Conservation (phyloP, 2,329 filamentous ascomycete genomes). For the Alternaria triticimaculans region DNA sequence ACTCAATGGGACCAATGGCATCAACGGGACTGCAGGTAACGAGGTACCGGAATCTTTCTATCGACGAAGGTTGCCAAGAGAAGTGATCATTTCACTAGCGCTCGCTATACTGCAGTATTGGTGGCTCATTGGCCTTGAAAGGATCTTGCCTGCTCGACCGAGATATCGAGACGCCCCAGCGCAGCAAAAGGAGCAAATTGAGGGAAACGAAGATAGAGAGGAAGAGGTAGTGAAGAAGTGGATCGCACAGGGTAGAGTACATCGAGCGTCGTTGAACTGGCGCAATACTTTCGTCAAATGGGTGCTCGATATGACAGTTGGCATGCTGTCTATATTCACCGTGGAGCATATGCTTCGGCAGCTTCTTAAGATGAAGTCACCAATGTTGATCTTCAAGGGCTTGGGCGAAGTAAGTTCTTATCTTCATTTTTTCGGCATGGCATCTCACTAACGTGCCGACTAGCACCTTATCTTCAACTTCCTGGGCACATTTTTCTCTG, state of each 20-base stretch:
- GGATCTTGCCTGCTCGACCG: conserved; percentile 15
- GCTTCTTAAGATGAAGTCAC: conserved; percentile 7
- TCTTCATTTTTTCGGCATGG: not conserved
- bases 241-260: conserved; percentile 22
- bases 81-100: not conserved
- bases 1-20: not conserved
- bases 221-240: conserved; percentile 26
- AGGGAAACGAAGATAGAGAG: conserved; percentile 18
- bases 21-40: not conserved
- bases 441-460: not conserved
- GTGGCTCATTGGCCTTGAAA: conserved; percentile 21
- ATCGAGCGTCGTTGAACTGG: conserved; percentile 22
- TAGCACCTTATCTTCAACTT: conserved; percentile 6
- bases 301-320: conserved; percentile 19
- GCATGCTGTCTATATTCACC: conserved; percentile 2
- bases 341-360: conserved; percentile 2
- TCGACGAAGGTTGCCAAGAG: conserved; percentile 4
- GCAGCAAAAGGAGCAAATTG: conserved; percentile 4
- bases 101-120: conserved; percentile 15
- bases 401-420: conserved; percentile 9
- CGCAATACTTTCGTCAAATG: conserved; percentile 26
- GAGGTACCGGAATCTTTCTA: conserved; percentile 12
- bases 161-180: not conserved
- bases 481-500: conserved; percentile 2
- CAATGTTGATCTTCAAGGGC: not conserved